Percentiles rank a stretch among this genome's conserved stretches.
Evolutionary conservation across 768 basidiomycete genomes (phyloP).

Genomic region (Calocybe cyanea): DNA sequence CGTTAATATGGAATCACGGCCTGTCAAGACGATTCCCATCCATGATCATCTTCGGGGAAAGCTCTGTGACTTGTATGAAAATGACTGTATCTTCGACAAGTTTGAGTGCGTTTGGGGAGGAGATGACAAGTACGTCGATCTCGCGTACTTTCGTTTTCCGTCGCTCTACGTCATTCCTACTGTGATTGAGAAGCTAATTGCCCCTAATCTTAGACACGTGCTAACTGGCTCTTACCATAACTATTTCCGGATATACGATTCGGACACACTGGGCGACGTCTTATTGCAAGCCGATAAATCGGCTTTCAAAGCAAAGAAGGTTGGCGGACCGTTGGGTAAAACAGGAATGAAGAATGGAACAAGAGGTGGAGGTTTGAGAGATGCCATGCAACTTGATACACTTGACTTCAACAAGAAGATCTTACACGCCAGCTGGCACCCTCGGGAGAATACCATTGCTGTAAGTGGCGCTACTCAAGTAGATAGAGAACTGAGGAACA

Average conservation of each 20-base stretch:
- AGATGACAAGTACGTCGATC: conserved; percentile 79
- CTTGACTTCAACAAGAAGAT: conserved; percentile 98
- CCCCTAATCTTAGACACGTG: conserved; percentile 64
- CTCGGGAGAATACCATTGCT: conserved; percentile 96
- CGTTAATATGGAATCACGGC: conserved; percentile 96
- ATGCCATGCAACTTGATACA: conserved; percentile 83
- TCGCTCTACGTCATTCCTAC: conserved; percentile 17
- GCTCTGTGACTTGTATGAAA: conserved; percentile 98
- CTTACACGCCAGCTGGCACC: conserved; percentile 95
- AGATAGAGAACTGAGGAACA: background rate
- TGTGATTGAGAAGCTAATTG: conserved; percentile 14
- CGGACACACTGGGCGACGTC: conserved; percentile 81
- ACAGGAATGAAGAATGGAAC: conserved; percentile 71
- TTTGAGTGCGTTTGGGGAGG: conserved; percentile 99
- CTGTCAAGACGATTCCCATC: conserved; percentile 96
- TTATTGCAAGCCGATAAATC: conserved; percentile 98
- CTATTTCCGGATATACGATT: conserved; percentile 99
- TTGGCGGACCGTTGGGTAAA: conserved; percentile 79
- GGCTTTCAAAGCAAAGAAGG: conserved; percentile 99
- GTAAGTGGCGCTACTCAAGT: conserved; percentile 43
- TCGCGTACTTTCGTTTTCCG: conserved; percentile 5
- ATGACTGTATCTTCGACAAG: conserved; percentile 99
- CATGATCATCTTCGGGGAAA: conserved; percentile 97
- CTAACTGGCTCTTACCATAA: conserved; percentile 99
- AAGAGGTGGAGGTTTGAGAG: conserved; percentile 67